These are phyloP conservation scores for Claviceps sp. DNA, from an alignment of 2,329 filamentous ascomycete genomes.

Conservation along the genomic window DNA sequence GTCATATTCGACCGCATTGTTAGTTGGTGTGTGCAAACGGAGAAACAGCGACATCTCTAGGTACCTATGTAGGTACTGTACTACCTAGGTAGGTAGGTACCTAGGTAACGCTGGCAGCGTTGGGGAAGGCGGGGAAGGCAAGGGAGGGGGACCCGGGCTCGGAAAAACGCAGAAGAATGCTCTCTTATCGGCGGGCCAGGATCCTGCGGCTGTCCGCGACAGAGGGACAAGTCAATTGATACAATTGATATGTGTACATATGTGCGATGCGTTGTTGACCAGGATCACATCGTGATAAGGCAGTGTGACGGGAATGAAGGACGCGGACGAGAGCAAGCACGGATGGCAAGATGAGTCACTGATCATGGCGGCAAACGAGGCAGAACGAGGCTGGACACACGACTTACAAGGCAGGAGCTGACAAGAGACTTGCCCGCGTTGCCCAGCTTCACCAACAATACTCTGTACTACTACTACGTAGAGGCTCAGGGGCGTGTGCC, in stretches of 20 bases:
- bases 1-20: not conserved
- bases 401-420: slow-evolving; percentile 4
- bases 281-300: slow-evolving; percentile 2
- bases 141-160: not conserved
- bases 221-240: not conserved
- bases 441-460: not conserved
- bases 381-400: not conserved
- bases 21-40: not conserved
- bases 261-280: not conserved
- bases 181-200: slow-evolving; percentile 3
- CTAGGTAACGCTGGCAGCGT: not conserved
- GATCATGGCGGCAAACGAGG: not conserved
- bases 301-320: slow-evolving; percentile 5
- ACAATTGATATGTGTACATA: not conserved
- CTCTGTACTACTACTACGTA: no score
- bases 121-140: not conserved
- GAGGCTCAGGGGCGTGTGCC: not conserved
- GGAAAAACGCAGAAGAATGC: not conserved
- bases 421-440: not conserved
- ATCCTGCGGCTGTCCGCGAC: not conserved
- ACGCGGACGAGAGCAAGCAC: not conserved
- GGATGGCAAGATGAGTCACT: not conserved
- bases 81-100: no score
- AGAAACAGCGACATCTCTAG: not conserved
- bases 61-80: no score